phyloP scores from a whole-genome alignment of 129 eudicot species.

The Glebionis coronaria region DNA sequence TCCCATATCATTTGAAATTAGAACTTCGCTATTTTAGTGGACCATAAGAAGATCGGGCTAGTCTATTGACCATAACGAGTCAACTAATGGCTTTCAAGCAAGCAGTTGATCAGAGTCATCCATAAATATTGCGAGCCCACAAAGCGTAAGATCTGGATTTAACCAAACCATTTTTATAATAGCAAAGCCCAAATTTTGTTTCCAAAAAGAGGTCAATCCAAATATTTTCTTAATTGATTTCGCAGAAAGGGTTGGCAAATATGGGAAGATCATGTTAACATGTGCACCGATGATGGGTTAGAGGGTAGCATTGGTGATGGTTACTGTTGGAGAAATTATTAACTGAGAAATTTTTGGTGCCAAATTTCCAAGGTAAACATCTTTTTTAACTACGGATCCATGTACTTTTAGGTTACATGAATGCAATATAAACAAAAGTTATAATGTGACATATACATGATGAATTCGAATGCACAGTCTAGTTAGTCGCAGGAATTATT shows the following conservation, averaged over 20 bases:
- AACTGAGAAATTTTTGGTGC: slow-evolving; percentile 91
- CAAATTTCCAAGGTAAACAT: slow-evolving; percentile 43
- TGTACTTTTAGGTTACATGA: not conserved
- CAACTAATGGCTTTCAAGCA: too few relatives aligned
- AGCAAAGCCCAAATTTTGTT: too few relatives aligned
- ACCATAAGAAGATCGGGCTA: too few relatives aligned
- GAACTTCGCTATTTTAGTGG: too few relatives aligned
- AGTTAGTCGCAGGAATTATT: slow-evolving; percentile 59
- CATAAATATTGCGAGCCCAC: too few relatives aligned
- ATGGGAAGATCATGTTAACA: slow-evolving; percentile 65
- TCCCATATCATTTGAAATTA: too few relatives aligned
- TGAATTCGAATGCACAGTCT: not conserved
- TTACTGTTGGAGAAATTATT: slow-evolving; percentile 51
- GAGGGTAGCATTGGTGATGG: slow-evolving; percentile 53
- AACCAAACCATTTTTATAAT: too few relatives aligned
- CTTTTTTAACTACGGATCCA: not conserved
- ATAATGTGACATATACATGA: too few relatives aligned
- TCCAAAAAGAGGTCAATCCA: slow-evolving; percentile 1
- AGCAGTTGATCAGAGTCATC: too few relatives aligned
- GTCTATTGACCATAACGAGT: too few relatives aligned
- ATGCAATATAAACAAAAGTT: not conserved
- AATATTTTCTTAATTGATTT: slow-evolving; percentile 10
- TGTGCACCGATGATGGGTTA: slow-evolving; percentile 51
- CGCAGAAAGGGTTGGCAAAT: slow-evolving; percentile 63
- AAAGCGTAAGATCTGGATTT: too few relatives aligned